These are phyloP conservation scores for Nemophila menziesii DNA, from an alignment of 257 asterid genomes.

Conservation along the genomic window DNA sequence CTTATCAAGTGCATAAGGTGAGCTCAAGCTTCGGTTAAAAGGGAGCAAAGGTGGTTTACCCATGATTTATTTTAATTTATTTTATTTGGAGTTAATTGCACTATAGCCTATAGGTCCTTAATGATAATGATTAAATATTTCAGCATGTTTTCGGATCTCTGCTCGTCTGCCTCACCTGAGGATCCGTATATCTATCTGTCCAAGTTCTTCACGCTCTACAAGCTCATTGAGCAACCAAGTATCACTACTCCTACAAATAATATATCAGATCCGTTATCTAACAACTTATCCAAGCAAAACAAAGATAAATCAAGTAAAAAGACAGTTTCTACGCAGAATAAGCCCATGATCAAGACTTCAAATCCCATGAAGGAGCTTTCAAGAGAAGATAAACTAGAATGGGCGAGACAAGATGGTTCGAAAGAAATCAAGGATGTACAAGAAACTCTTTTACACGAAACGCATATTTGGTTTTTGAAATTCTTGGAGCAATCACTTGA, in stretches of 20 bases:
- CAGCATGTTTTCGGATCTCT: slow-evolving; percentile 67
- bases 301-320: slow-evolving; percentile 33
- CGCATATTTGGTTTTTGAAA: slow-evolving; percentile 59
- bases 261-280: slow-evolving; percentile 15
- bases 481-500: slow-evolving; percentile 68
- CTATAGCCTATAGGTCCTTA: too few species aligned
- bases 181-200: slow-evolving; percentile 50
- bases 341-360: slow-evolving; percentile 15
- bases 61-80: too few species aligned
- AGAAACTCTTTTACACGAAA: slow-evolving; percentile 32
- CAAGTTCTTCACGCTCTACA: slow-evolving; percentile 63
- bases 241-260: slow-evolving; percentile 22
- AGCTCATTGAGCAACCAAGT: slow-evolving; percentile 47
- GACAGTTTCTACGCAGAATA: slow-evolving; percentile 12
- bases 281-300: slow-evolving; percentile 26
- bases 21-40: not conserved
- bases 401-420: slow-evolving; percentile 51
- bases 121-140: too few species aligned
- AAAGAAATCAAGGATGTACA: slow-evolving; percentile 34
- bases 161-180: slow-evolving; percentile 58
- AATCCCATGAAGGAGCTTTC: slow-evolving; percentile 23
- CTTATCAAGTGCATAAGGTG: slow-evolving; percentile 75
- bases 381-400: slow-evolving; percentile 44
- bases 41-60: too few species aligned
- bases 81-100: too few species aligned